Percentiles rank a stretch among this genome's conserved stretches.
These are phyloP conservation scores for Actinidia arguta DNA, from an alignment of 179 eudicot genomes.

Conservation along the genomic window DNA sequence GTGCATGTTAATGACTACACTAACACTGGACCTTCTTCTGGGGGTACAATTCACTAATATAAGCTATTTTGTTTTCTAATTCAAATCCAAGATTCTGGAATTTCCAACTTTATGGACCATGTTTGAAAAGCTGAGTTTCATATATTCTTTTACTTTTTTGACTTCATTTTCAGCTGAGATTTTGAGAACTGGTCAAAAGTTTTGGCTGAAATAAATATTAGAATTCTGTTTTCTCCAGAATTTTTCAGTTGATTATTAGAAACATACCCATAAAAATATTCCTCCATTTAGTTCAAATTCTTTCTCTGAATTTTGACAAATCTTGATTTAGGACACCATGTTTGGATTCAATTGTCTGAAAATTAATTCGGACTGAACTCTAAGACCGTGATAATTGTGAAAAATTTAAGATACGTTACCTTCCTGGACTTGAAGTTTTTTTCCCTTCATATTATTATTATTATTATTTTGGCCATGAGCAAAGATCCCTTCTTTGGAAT, in stretches of 20 bases:
- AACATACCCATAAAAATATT: background rate
- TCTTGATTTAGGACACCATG: background rate
- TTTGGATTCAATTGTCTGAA: background rate
- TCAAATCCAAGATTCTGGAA: background rate
- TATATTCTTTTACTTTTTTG: background rate
- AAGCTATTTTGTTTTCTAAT: background rate
- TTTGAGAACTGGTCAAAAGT: background rate
- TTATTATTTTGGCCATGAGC: background rate
- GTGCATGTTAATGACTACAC: no score
- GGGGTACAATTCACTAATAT: background rate
- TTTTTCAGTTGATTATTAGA: background rate
- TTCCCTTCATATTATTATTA: no score
- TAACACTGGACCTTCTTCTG: background rate
- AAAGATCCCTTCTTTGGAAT: conserved; percentile 2
- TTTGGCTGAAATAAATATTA: conserved; percentile 1
- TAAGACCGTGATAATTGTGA: background rate
- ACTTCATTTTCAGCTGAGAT: background rate
- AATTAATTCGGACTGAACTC: background rate
- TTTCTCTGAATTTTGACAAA: conserved; percentile 1
- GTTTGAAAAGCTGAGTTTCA: background rate
- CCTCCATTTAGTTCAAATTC: background rate
- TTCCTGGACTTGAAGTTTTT: background rate
- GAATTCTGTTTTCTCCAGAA: background rate
- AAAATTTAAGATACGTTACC: background rate
- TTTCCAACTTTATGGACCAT: background rate